Conservation (phyloP, 148 eudicot species). For the Chenopodium album region DNA sequence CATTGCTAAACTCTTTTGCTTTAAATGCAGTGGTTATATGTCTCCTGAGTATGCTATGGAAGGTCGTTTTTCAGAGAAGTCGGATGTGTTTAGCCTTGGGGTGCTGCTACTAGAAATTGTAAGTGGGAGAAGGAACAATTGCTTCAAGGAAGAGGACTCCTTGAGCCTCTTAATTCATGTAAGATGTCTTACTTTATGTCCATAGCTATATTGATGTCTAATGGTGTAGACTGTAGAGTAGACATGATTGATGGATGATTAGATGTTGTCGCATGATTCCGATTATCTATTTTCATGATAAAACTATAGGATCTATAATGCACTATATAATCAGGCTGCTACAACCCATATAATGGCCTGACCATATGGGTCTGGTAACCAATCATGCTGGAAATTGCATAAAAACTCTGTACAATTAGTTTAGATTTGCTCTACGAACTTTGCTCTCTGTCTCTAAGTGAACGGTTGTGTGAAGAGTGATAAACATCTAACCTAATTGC, state of each 20-base stretch:
- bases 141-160: slow-evolving; percentile 6
- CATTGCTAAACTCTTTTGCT: too few species aligned
- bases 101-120: slow-evolving; percentile 26
- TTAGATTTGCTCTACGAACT: not conserved
- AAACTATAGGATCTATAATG: too few species aligned
- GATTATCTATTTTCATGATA: too few species aligned
- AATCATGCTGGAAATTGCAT: too few species aligned
- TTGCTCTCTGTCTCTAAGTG: not conserved
- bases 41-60: not conserved
- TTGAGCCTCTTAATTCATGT: slow-evolving; percentile 28
- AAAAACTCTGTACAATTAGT: too few species aligned
- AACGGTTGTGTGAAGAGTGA: not conserved
- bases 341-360: too few species aligned
- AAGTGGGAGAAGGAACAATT: slow-evolving; percentile 20
- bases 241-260: not conserved
- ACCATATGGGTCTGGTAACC: too few species aligned
- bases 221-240: too few species aligned
- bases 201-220: not conserved
- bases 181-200: not conserved
- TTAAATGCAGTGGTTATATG: not conserved
- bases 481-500: not conserved
- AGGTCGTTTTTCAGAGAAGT: not conserved
- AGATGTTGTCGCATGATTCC: too few species aligned
- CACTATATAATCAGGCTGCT: too few species aligned
- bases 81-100: slow-evolving; percentile 20